A percentile compares a stretch with the other conserved stretches of the same genome.
phyloP scores from a whole-genome alignment of 495 filamentous ascomycete genomes.

The Aspergillus affinis region DNA sequence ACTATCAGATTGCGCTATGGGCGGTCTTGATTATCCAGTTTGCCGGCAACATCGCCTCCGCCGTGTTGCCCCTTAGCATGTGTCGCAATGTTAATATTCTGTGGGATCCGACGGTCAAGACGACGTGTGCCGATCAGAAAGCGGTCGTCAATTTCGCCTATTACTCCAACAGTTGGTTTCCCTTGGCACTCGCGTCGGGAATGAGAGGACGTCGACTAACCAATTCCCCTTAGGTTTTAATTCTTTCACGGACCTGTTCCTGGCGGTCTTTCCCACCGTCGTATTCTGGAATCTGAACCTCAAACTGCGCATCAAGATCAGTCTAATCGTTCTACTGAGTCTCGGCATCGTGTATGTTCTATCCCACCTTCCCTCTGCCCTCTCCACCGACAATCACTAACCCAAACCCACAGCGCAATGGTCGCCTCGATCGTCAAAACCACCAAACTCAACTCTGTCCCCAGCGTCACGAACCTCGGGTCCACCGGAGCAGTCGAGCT shows the following conservation, averaged over 20 bases:
- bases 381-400: not conserved
- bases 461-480: conserved; percentile 34
- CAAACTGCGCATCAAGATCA: conserved; percentile 37
- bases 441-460: conserved; percentile 35
- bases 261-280: conserved; percentile 41
- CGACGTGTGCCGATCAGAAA: conserved; percentile 24
- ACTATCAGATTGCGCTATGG: conserved; percentile 30
- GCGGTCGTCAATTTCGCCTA: conserved; percentile 34
- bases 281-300: conserved; percentile 48
- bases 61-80: conserved; percentile 32
- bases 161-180: conserved; percentile 31
- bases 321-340: conserved; percentile 40
- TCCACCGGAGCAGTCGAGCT: conserved; percentile 28
- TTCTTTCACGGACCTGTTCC: conserved; percentile 39
- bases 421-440: conserved; percentile 46
- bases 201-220: not conserved
- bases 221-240: conserved; percentile 32
- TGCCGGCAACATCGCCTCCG: conserved; percentile 29
- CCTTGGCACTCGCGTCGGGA: not conserved
- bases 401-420: conserved; percentile 29
- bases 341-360: conserved; percentile 38
- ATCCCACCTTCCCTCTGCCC: not conserved
- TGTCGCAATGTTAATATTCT: conserved; percentile 27
- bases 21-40: conserved; percentile 27
- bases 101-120: conserved; percentile 28